Evolutionary conservation across 192 early-diverging fungal genomes (phyloP).

Genomic region (Allomyces macrogynus): DNA sequence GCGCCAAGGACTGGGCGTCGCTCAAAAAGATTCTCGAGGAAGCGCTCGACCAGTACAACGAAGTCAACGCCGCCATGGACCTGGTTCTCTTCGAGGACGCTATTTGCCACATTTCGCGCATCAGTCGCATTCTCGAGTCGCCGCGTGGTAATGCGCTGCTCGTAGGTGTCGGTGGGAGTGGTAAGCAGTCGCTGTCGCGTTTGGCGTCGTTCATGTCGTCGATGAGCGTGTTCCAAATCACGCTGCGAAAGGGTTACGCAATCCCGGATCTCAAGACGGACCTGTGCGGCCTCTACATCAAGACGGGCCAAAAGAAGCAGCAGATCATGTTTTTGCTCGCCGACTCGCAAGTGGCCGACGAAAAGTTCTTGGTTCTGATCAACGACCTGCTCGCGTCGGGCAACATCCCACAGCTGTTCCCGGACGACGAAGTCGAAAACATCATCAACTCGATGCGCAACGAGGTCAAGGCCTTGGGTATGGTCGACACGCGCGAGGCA

Average conservation of each 20-base stretch:
- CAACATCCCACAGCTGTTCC: conserved; percentile 95
- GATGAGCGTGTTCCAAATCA: conserved; percentile 82
- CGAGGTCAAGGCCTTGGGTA: conserved; percentile 70
- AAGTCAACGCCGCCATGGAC: conserved; percentile 94
- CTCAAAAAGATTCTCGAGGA: conserved; percentile 81
- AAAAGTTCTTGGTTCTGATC: conserved; percentile 96
- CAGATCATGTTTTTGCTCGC: conserved; percentile 96
- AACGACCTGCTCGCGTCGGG: conserved; percentile 96
- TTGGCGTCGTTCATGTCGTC: conserved; percentile 99
- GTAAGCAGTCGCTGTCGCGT: conserved; percentile 92
- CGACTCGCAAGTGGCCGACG: conserved; percentile 90
- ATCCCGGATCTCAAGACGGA: conserved; percentile 97
- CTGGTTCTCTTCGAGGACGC: conserved; percentile 96
- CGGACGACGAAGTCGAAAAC: conserved; percentile 86
- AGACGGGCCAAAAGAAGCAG: conserved; percentile 89
- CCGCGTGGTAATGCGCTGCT: conserved; percentile 93
- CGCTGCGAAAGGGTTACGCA: conserved; percentile 87
- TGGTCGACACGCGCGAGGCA: conserved; percentile 85
- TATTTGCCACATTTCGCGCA: conserved; percentile 87
- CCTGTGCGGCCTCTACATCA: conserved; percentile 63
- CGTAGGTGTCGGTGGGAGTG: conserved; percentile 90
- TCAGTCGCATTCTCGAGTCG: conserved; percentile 94
- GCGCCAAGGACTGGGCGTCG: conserved; percentile 65
- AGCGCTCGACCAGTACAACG: conserved; percentile 94
- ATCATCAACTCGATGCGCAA: conserved; percentile 94